Conservation (phyloP, 306 rosid genomes). For the Vigna trinervia region DNA sequence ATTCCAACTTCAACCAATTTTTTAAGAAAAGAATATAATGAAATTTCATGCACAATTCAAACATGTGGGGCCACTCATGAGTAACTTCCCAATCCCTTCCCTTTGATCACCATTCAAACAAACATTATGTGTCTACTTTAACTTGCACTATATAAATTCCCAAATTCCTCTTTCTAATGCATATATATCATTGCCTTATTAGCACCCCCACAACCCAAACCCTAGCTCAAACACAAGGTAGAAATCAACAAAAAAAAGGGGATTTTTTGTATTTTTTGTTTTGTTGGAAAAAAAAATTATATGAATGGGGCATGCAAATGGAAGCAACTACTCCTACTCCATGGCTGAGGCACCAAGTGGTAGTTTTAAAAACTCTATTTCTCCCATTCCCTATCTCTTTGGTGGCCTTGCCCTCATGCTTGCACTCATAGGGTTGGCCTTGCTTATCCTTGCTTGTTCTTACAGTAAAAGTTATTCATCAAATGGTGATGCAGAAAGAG, state of each 20-base stretch:
- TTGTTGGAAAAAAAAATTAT: neutral
- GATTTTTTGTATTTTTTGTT: neutral
- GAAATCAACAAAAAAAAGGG: neutral
- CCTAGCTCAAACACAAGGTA: constrained; percentile 1
- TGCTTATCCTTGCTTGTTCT: constrained; percentile 66
- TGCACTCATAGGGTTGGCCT: constrained; percentile 59
- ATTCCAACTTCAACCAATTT: neutral
- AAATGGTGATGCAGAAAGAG: constrained; percentile 21
- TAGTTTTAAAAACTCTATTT: constrained; percentile 47
- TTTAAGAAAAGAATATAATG: constrained; percentile 42
- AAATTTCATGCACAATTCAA: constrained; percentile 36
- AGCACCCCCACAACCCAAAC: neutral
- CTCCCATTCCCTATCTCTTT: constrained; percentile 74
- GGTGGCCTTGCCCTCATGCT: constrained; percentile 66
- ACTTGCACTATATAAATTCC: constrained; percentile 12
- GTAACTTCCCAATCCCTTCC: neutral
- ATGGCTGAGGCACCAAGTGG: constrained; percentile 35
- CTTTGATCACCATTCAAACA: neutral
- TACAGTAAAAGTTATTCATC: constrained; percentile 29
- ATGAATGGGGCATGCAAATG: constrained; percentile 44
- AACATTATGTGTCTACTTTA: neutral
- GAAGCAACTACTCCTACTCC: constrained; percentile 32
- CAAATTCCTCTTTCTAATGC: neutral
- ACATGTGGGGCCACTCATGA: constrained; percentile 28
- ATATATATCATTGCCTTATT: neutral